Base-by-base conservation (phyloP, 2,329 filamentous ascomycete species). In the Penicillium janthinellum region DNA sequence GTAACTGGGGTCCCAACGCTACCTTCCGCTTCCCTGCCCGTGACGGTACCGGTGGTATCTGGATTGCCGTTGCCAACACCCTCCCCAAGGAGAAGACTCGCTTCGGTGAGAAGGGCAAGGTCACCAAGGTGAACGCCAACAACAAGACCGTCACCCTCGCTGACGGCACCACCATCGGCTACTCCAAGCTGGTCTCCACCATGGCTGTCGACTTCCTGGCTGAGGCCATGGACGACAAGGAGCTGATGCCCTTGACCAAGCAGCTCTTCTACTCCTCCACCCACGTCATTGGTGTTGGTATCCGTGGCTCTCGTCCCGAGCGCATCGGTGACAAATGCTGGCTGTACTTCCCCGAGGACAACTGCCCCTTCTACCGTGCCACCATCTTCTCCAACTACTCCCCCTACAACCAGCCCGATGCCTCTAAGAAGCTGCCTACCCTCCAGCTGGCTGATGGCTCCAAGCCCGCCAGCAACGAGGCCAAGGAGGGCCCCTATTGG, bases 371-470 rank as follows among this genome's bases (percentile, higher is more conserved):
- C 86, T 99, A 99, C 86, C 91, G 95, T 70, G 95, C 95, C 74
- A 99, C 95, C 75, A 98, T 99, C 82, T 99, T 99, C 87, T 98
- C 94, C 80, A 99, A 99, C 87, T 99, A 99, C 86, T 98, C 95
- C 22, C 95, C 94, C 55, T 88, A 96, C 87, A 99, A 99, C 85
- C 95, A 98, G 82, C 95, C 95, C 37, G 83, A 90, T 67, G 83
- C 87, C 60, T 88, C 89, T 59, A 88, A 84, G 75, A 95, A 96
- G 84, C 68, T 99, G 58, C 87, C 92, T 41, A 98, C 95, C 22
- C 81, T 92, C 69, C 90, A 93, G 77, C 84, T 93, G 44, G 95
- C 90, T 59, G 85, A 97, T 71, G 95, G 95, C 77, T 90, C 88
- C 79, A 91, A 92, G 82, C 86, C 92, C 59, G 79, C 83, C 63